Evolutionary conservation across 2,329 filamentous ascomycete genomes (phyloP).

Genomic region (Ilyonectria robusta): DNA sequence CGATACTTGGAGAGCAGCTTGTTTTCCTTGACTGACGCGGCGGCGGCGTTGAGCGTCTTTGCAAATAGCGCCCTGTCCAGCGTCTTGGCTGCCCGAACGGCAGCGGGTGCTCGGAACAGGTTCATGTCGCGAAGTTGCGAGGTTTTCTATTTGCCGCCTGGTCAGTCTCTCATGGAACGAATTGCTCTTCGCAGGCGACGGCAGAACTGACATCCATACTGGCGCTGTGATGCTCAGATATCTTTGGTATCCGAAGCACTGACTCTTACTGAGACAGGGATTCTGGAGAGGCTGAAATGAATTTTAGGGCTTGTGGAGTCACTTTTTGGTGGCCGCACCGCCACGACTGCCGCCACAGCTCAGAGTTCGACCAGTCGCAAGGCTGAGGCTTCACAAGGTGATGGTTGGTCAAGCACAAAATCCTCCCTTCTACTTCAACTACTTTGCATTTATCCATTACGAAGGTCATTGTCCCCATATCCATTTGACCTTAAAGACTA

Average conservation of each 20-base stretch:
- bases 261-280: conserved; percentile 34
- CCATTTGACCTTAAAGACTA: too few species aligned
- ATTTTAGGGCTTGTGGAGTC: conserved; percentile 44
- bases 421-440: not conserved
- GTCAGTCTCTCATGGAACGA: conserved; percentile 14
- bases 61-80: conserved; percentile 89
- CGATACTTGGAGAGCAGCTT: conserved; percentile 82
- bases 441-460: too few species aligned
- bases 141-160: conserved; percentile 42
- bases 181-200: not conserved
- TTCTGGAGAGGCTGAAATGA: conserved; percentile 30
- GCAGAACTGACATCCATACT: conserved; percentile 52
- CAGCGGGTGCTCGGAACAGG: conserved; percentile 79
- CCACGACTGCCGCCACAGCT: conserved; percentile 43
- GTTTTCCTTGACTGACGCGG: conserved; percentile 82
- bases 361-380: not conserved
- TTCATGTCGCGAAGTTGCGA: conserved; percentile 62
- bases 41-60: conserved; percentile 81
- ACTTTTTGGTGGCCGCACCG: conserved; percentile 29
- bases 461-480: too few species aligned
- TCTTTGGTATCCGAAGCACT: conserved; percentile 42
- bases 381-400: conserved; percentile 26
- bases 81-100: conserved; percentile 81
- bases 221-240: conserved; percentile 41
- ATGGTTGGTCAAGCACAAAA: conserved; percentile 36